Evolutionary conservation across 805 yeast genomes (phyloP).

Genomic region (Kazachstania africana): DNA sequence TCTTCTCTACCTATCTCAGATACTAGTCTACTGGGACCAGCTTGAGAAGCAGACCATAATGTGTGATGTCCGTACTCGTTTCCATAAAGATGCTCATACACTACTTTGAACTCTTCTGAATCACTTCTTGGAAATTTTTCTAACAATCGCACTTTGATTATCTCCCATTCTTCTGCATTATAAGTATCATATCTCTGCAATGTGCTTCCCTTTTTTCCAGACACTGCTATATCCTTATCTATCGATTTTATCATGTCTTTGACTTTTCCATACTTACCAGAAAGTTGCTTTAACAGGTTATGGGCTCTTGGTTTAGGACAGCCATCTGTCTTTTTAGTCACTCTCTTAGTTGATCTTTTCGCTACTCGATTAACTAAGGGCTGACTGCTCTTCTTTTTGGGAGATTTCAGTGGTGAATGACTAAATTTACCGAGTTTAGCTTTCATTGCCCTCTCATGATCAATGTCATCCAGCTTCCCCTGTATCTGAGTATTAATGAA

Average conservation of each 20-base stretch:
- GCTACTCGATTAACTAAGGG: background rate
- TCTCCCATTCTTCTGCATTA: conserved; percentile 22
- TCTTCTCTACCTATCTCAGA: too few species aligned
- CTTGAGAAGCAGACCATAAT: too few species aligned
- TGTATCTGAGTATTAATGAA: conserved; percentile 25
- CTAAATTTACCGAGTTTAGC: conserved; percentile 13
- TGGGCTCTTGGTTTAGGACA: conserved; percentile 8
- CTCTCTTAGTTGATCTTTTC: background rate
- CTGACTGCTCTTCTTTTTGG: background rate
- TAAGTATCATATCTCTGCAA: conserved; percentile 12
- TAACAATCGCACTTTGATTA: conserved; percentile 8
- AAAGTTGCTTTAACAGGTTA: conserved; percentile 14
- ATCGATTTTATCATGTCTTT: conserved; percentile 14
- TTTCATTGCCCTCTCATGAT: conserved; percentile 10
- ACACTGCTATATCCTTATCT: background rate
- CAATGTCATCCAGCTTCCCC: conserved; percentile 19
- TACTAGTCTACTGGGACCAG: too few species aligned
- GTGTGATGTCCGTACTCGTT: too few species aligned
- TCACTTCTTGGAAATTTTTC: conserved; percentile 15
- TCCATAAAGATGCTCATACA: conserved; percentile 19
- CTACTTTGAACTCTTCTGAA: conserved; percentile 12
- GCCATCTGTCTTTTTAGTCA: conserved; percentile 3
- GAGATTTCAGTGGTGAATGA: conserved; percentile 4
- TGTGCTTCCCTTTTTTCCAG: background rate
- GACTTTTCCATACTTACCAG: conserved; percentile 23